Base-by-base conservation (phyloP, 208 protist species). In the Trypanosomatidae sp. region DNA sequence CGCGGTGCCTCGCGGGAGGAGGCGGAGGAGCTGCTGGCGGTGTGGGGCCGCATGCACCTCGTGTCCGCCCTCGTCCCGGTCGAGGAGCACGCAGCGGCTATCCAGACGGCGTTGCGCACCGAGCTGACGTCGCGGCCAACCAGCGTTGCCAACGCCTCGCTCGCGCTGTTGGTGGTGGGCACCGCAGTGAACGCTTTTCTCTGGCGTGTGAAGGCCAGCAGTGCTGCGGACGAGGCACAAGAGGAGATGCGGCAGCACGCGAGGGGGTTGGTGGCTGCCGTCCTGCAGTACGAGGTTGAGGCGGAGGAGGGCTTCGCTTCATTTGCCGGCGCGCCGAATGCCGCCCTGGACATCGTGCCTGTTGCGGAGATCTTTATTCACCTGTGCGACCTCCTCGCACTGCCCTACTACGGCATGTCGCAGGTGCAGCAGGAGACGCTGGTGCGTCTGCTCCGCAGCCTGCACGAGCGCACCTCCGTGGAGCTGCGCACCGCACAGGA, bases 351-450 rank as follows among this genome's bases (percentile, higher is more conserved):
- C n/a, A n/a, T 36, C 56, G n/a, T 71, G 53, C 56, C 50, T 10
- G 43, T 30, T n/a, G 43, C 71, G 46, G 64, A 80, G 39, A n/a
- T 75, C 5, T 86, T 95, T 67, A 50, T 87, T 9, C 74, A 78
- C 58, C 71, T 96, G 3, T 91, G 84, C 66, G 92, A 96, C 74
- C 36, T 96, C 10, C 77, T 80, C 1, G 82, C 85, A 15, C 71
- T 96, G 15, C 73, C 74, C 7, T 73, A 81, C 59, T 89, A 83
- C 69, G 74, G 69, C 47, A 47, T 95, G 30, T 74, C 88, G 0
- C 83, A 91, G 67, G 50, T 71, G 13, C 87, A 96, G 73, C 86
- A 92, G 78, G 84, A 92, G 69, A 69, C 62, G 30, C 71, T 96
- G 22, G 33, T 94, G 60, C 58, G 70, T 15, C 73, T 75, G 39